These are phyloP conservation scores for Ploettnerulaceae sp. DNA, from an alignment of 2,329 filamentous ascomycete species.

Conservation along the genomic window DNA sequence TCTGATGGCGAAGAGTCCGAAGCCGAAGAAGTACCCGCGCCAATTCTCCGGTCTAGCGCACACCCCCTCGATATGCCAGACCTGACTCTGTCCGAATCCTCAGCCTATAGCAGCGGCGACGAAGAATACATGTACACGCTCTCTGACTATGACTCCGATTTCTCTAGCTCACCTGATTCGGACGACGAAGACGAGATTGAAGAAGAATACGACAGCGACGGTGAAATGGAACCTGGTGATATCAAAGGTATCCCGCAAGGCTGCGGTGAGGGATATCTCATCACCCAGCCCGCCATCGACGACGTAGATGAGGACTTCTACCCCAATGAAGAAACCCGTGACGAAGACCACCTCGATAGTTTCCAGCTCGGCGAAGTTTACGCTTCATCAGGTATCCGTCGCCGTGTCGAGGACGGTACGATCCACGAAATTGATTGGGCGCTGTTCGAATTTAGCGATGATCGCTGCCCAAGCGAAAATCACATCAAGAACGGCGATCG, in stretches of 20 bases:
- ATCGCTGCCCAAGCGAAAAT: constrained; percentile 68
- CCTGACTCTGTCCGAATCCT: constrained; percentile 34
- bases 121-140: constrained; percentile 57
- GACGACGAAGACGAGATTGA: constrained; percentile 41
- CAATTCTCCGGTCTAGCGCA: constrained; percentile 29
- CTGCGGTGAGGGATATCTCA: constrained; percentile 69
- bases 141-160: constrained; percentile 56
- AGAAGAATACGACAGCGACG: constrained; percentile 47
- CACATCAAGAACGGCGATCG: constrained; percentile 47
- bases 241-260: constrained; percentile 72
- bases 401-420: constrained; percentile 64
- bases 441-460: constrained; percentile 71
- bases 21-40: constrained; percentile 30
- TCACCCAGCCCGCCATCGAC: constrained; percentile 89
- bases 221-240: constrained; percentile 59
- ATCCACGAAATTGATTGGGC: constrained; percentile 96
- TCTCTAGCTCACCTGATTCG: constrained; percentile 21
- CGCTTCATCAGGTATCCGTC: constrained; percentile 82
- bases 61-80: constrained; percentile 32
- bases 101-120: constrained; percentile 34
- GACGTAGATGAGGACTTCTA: constrained; percentile 84
- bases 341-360: constrained; percentile 76
- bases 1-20: constrained; percentile 43
- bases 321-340: constrained; percentile 61
- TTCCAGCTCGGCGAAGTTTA: constrained; percentile 80